phyloP scores from a whole-genome alignment of 2,329 filamentous ascomycete species.

The Monosporascus sp. region DNA sequence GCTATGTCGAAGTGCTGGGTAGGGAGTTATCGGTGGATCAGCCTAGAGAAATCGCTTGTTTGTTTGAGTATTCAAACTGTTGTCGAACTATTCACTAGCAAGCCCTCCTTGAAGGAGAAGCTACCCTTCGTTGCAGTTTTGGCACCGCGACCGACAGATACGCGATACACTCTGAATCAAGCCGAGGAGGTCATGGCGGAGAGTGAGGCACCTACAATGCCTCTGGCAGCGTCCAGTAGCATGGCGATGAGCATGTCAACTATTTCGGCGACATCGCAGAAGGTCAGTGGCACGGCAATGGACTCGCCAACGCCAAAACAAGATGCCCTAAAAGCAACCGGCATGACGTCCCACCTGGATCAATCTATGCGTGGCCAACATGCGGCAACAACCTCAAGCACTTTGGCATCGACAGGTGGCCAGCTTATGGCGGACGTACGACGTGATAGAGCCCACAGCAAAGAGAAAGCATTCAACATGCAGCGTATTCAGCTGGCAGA shows the following conservation, averaged over 20 bases:
- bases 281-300: not conserved
- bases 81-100: not conserved
- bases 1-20: not conserved
- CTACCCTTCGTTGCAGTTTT: not conserved
- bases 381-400: not conserved
- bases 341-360: not conserved
- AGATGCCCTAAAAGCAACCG: not conserved
- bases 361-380: not conserved
- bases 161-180: not conserved
- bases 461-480: conserved; percentile 1
- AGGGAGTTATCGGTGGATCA: not conserved
- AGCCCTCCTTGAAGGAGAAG: not conserved
- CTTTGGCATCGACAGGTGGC: not conserved
- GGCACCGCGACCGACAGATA: not conserved
- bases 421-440: not conserved
- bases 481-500: conserved; percentile 8
- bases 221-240: conserved; percentile 5
- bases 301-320: not conserved
- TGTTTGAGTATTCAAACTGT: not conserved
- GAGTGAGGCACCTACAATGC: conserved; percentile 1
- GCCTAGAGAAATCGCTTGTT: not conserved
- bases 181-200: not conserved
- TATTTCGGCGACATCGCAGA: not conserved
- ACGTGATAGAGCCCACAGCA: not conserved
- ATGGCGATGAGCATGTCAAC: conserved; percentile 8